Base-by-base conservation (phyloP, 163 green algal species). In the Coccomyxa subellipsoidea region DNA sequence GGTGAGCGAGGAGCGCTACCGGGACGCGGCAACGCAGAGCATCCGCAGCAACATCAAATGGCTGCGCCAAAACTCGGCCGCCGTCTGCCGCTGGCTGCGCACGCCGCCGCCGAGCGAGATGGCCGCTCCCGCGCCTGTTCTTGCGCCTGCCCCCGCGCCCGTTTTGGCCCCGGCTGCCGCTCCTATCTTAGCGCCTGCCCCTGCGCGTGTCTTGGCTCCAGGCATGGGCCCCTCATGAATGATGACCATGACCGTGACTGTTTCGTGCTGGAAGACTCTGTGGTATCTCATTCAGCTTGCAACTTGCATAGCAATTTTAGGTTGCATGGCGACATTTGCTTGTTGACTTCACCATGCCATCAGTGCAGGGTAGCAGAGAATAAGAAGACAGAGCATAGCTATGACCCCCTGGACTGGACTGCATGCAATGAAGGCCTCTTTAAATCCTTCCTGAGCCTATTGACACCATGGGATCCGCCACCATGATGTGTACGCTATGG, bases 31-130 rank as follows among this genome's bases (percentile, higher is more conserved):
- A 23, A 84, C 84, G 53, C 85, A 90, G 37, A 87, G 75, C 71
- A 90, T 92, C n/a, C 69, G 38, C 7, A 76, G 79, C 32, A 92
- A 92, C 53, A 81, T 79, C 0, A 31, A 29, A 3, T 92, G 87
- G 87, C 38, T 91, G 37, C 69, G 69, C 8, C 31, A 29, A 36
- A 85, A 91, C 40, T 78, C 69, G 12, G 40, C 71, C 7, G 27
- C 53, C n/a, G 81, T 87, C 6, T 92, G 89, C 59, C 27, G 38
- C 2, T 92, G 89, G 89, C 72, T 86, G 34, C 53, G 38, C 1
- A 40, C 32, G 71, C n/a, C 66, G 2, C 29, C 66, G 1, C 66
- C 66, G 2, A 23, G 0, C 6, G 7, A 32, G 8, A 73, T 73
- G 66, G 29, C 2, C 7, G 59, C 27, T 7, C 10, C 9, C 25